Evolutionary conservation across 2,329 filamentous ascomycete species (phyloP).

Genomic region (Emericellopsis atlantica): DNA sequence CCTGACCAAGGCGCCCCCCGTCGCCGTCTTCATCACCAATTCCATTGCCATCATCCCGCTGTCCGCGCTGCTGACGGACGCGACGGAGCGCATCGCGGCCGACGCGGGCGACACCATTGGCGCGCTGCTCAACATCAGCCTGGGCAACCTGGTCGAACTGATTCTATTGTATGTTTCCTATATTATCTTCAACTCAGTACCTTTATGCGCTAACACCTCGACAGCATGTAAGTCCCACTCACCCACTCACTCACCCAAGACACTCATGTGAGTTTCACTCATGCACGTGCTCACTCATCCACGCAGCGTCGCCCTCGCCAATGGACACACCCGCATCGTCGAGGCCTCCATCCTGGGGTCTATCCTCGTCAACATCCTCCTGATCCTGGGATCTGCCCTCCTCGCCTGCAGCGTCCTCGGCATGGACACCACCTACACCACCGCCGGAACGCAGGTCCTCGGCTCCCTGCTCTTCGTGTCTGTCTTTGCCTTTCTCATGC

Average conservation of each 20-base stretch:
- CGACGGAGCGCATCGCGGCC: slow-evolving; percentile 45
- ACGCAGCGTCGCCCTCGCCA: slow-evolving; percentile 32
- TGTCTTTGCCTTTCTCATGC: slow-evolving; percentile 23
- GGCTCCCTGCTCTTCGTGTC: slow-evolving; percentile 23
- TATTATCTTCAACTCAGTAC: background rate
- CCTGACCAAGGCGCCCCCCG: slow-evolving; percentile 17
- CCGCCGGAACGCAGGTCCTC: slow-evolving; percentile 19
- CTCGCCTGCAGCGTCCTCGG: slow-evolving; percentile 55
- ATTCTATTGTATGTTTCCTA: slow-evolving; percentile 38
- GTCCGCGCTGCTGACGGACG: slow-evolving; percentile 43
- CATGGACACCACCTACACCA: slow-evolving; percentile 41
- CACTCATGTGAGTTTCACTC: no score
- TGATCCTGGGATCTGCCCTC: slow-evolving; percentile 68
- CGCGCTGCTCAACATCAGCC: slow-evolving; percentile 47
- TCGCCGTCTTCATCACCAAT: slow-evolving; percentile 43
- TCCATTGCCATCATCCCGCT: slow-evolving; percentile 47
- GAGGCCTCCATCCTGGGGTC: slow-evolving; percentile 67
- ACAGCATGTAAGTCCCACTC: background rate
- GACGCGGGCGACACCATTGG: slow-evolving; percentile 46
- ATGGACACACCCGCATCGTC: slow-evolving; percentile 60
- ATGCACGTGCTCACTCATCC: background rate
- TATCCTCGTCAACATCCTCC: slow-evolving; percentile 62
- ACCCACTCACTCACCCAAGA: no score
- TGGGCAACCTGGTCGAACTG: slow-evolving; percentile 50
- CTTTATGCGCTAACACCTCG: background rate